Evolutionary conservation across 805 yeast genomes (phyloP).

Genomic region (Scheffersomyces stipitis): DNA sequence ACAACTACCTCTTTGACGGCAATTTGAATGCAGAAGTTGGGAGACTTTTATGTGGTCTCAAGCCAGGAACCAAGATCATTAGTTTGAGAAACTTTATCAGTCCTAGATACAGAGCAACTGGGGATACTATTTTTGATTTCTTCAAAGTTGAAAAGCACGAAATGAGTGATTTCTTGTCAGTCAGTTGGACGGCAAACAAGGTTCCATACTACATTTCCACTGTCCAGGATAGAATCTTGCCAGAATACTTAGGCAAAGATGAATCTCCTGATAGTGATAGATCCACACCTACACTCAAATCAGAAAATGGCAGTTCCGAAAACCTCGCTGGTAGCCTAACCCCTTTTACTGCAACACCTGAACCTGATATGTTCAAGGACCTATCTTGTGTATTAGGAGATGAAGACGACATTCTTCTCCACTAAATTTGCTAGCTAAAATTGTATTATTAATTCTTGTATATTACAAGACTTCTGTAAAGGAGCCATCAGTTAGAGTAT

Average conservation of each 20-base stretch:
- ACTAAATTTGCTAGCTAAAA: not conserved
- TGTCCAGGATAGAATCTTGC: conserved; percentile 44
- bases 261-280: not conserved
- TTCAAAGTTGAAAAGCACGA: conserved; percentile 59
- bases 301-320: not conserved
- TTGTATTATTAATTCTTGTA: conserved; percentile 4
- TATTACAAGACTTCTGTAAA: conserved; percentile 4
- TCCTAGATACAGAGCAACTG: conserved; percentile 65
- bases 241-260: conserved; percentile 27
- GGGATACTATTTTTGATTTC: conserved; percentile 60
- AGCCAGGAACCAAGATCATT: conserved; percentile 75
- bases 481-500: conserved; percentile 2
- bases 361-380: not conserved
- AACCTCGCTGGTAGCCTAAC: not conserved
- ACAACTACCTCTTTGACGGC: conserved; percentile 83
- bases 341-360: not conserved
- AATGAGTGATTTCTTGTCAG: conserved; percentile 67
- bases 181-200: conserved; percentile 88
- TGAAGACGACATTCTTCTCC: not conserved
- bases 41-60: conserved; percentile 58
- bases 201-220: conserved; percentile 78
- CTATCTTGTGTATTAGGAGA: not conserved
- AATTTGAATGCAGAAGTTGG: conserved; percentile 68
- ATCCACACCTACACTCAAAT: not conserved
- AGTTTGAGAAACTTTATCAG: conserved; percentile 79